Conservation (phyloP, 1,284 basidiomycete species). For the Irpex sp. region DNA sequence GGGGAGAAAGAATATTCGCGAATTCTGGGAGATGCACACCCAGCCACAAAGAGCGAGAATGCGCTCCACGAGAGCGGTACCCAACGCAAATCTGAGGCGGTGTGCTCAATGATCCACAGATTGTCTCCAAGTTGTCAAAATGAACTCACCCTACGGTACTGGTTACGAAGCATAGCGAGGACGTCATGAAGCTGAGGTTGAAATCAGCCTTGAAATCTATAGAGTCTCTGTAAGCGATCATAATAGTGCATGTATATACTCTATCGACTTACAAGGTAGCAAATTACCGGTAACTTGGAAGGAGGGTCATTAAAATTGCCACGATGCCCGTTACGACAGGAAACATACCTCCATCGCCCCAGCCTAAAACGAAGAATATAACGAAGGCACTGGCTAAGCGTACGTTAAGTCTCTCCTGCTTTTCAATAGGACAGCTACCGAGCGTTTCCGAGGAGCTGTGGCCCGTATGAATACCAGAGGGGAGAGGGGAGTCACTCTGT, state of each 20-base stretch:
- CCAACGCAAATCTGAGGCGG: constrained; percentile 39
- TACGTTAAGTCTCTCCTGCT: constrained; percentile 20
- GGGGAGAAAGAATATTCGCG: constrained; percentile 23
- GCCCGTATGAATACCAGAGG: neutral
- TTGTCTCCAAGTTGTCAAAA: neutral
- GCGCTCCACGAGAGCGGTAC: constrained; percentile 44
- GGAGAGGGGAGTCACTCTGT: neutral
- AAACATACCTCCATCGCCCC: constrained; percentile 54
- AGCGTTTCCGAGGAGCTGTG: neutral
- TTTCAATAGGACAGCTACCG: neutral
- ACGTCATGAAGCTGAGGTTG: constrained; percentile 45
- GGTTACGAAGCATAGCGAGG: constrained; percentile 49
- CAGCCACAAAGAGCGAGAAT: constrained; percentile 39
- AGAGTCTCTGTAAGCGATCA: neutral
- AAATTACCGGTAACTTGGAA: constrained; percentile 30
- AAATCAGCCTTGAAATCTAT: constrained; percentile 48
- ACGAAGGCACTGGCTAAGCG: constrained; percentile 45
- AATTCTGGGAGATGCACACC: constrained; percentile 24
- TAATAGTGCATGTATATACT: neutral
- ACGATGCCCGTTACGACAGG: neutral
- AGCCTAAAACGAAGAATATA: constrained; percentile 51
- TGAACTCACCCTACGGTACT: constrained; percentile 44
- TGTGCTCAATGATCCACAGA: neutral
- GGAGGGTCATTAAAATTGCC: constrained; percentile 3
- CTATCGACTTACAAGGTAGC: constrained; percentile 26